Base-by-base conservation (phyloP, 805 yeast species). In the Kazachstania africana region DNA sequence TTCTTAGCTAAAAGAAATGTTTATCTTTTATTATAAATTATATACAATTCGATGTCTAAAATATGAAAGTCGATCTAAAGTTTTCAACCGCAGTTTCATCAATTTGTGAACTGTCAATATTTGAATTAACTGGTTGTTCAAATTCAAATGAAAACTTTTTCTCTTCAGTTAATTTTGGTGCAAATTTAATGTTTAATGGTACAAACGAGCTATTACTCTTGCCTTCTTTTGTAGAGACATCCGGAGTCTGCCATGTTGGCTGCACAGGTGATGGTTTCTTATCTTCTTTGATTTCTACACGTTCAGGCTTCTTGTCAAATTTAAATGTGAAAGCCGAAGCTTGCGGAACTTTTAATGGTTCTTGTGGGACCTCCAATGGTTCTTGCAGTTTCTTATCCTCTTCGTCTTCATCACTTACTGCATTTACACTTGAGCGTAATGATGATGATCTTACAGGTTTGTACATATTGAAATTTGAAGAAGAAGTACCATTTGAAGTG, bases 401-500 rank as follows among this genome's bases (percentile, higher is more conserved):
- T 19, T 19, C 22, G 10, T 8, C 10, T 19, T 6, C 22, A 16
- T 24, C 31, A 13, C 42, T 38, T 4, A 50, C 43, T 0, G 48
- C 38, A 5, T 56, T 45, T 3, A 57, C 48, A 32, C 49, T 55
- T 1, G 52, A 40, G 12, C 65, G 50, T 28, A 62, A 37, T 0
- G 64, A 57, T 0, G 66, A 60, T 2, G 66, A 55, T 32, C 53
- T 55, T 14, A 33, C 37, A 6, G 66, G 66, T 33, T 58, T 57
- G 35, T 59, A 56, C 36, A 54, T 50, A 13, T 45, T 44, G 23
- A 45, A 40, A n/a, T n/a, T n/a, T n/a, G n/a, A n/a, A 6, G 29
- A 23, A n/a, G 15, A 12, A 28, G 12, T 22, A 6, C 8, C 19
- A 4, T 13, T 24, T 2, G 8, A 12, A 15, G 6, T 6, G 6